Percentiles rank a stretch among this genome's conserved stretches.
Evolutionary conservation across 1,284 basidiomycete species (phyloP).

Genomic region (Lentinula novae-zelandiae): DNA sequence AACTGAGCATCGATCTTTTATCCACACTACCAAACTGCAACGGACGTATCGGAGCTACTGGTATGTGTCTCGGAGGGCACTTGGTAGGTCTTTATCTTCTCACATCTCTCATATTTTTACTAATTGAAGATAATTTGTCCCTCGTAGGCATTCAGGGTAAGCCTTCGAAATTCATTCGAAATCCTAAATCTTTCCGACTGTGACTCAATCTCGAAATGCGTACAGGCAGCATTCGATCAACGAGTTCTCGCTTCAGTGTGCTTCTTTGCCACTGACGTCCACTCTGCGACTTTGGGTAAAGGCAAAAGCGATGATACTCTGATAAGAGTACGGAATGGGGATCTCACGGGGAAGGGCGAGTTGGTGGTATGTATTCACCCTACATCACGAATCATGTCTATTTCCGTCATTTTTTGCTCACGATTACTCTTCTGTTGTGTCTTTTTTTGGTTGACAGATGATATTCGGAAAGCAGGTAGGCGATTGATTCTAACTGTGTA

Average conservation of each 20-base stretch:
- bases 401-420: not conserved
- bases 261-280: slow-evolving; percentile 92
- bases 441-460: slow-evolving; percentile 47
- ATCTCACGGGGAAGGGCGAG: slow-evolving; percentile 76
- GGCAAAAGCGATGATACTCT: slow-evolving; percentile 81
- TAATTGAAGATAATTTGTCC: not conserved
- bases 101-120: not conserved
- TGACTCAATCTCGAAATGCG: no score
- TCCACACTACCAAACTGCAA: slow-evolving; percentile 76
- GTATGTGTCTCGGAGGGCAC: slow-evolving; percentile 86
- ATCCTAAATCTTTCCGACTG: not conserved
- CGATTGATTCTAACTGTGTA: not conserved
- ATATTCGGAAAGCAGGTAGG: slow-evolving; percentile 89
- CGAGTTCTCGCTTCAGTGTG: slow-evolving; percentile 84
- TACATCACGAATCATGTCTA: no score
- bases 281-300: slow-evolving; percentile 82
- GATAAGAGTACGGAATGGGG: slow-evolving; percentile 65
- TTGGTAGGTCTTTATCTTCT: slow-evolving; percentile 39
- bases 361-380: slow-evolving; percentile 56
- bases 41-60: slow-evolving; percentile 82
- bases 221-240: slow-evolving; percentile 78
- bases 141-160: slow-evolving; percentile 55
- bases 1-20: slow-evolving; percentile 73
- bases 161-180: slow-evolving; percentile 14
- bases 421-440: not conserved